Conservation (phyloP, 768 basidiomycete species). For the Lyophyllum semitale region DNA sequence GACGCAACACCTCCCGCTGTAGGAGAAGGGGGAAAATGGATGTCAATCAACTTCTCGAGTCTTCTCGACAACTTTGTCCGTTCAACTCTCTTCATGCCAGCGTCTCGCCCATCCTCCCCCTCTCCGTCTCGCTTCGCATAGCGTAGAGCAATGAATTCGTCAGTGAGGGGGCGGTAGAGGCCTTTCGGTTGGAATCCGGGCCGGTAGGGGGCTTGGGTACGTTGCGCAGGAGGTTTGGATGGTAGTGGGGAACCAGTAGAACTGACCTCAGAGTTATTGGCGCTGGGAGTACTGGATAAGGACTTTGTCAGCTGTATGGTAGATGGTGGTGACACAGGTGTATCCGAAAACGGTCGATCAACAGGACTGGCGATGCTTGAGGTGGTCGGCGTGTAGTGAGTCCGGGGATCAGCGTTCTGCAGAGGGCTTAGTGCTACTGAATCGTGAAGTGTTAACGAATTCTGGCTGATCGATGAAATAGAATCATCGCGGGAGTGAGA, state of each 20-base stretch:
- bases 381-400: background rate
- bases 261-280: background rate
- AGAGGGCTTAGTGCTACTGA: background rate
- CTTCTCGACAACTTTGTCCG: constrained; percentile 83
- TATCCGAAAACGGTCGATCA: background rate
- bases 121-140: constrained; percentile 39
- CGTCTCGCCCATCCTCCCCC: constrained; percentile 25
- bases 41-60: constrained; percentile 80
- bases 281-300: background rate
- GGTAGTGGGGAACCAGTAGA: background rate
- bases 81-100: constrained; percentile 61
- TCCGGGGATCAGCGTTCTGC: background rate
- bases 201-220: constrained; percentile 66
- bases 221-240: constrained; percentile 4
- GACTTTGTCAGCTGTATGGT: background rate
- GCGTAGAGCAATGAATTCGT: constrained; percentile 67
- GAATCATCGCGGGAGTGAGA: constrained; percentile 16
- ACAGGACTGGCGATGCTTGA: background rate
- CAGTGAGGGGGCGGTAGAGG: constrained; percentile 76
- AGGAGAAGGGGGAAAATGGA: constrained; percentile 59
- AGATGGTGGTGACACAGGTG: background rate
- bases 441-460: background rate
- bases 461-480: constrained; percentile 6
- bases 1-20: background rate
- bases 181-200: constrained; percentile 95